Evolutionary conservation across 1,284 basidiomycete species (phyloP).

Genomic region (Vanrija sp.): DNA sequence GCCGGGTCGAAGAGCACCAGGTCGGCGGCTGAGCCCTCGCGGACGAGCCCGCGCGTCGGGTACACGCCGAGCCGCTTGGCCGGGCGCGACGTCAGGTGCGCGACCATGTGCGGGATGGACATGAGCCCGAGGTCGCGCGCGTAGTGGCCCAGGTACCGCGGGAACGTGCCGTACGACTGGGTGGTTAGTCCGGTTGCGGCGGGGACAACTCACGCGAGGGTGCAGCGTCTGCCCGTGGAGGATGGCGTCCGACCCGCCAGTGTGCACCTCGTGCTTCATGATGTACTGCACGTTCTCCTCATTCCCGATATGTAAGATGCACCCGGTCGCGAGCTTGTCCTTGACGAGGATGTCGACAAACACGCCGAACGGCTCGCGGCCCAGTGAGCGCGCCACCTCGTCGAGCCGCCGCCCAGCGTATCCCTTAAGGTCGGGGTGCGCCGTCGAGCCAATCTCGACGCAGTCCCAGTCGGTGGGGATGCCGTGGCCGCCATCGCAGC

Average conservation of each 20-base stretch:
- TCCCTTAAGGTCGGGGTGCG: conserved; percentile 20
- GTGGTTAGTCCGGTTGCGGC: neutral
- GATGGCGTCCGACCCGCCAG: conserved; percentile 41
- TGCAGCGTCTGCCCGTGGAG: conserved; percentile 35
- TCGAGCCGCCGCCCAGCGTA: conserved; percentile 25
- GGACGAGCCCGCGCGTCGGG: conserved; percentile 34
- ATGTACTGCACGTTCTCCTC: conserved; percentile 46
- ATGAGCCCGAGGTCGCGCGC: conserved; percentile 30
- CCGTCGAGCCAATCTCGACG: conserved; percentile 39
- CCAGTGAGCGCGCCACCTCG: conserved; percentile 17
- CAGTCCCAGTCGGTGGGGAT: conserved; percentile 41
- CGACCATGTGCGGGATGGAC: conserved; percentile 33
- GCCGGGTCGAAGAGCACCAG: conserved; percentile 42
- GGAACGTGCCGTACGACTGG: conserved; percentile 41
- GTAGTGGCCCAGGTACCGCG: conserved; percentile 39
- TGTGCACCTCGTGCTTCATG: conserved; percentile 40
- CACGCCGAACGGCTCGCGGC: conserved; percentile 25
- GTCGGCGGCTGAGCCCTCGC: conserved; percentile 38
- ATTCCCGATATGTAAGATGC: conserved; percentile 45
- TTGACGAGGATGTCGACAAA: conserved; percentile 40
- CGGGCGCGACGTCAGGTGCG: conserved; percentile 44
- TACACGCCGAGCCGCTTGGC: conserved; percentile 42
- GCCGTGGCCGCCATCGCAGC: conserved; percentile 47
- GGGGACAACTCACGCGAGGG: conserved; percentile 17
- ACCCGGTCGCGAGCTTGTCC: conserved; percentile 39